Percentiles rank a stretch among this genome's conserved stretches.
Evolutionary conservation across 192 early-diverging fungal genomes (phyloP).

Genomic region (Backusella luteola): DNA sequence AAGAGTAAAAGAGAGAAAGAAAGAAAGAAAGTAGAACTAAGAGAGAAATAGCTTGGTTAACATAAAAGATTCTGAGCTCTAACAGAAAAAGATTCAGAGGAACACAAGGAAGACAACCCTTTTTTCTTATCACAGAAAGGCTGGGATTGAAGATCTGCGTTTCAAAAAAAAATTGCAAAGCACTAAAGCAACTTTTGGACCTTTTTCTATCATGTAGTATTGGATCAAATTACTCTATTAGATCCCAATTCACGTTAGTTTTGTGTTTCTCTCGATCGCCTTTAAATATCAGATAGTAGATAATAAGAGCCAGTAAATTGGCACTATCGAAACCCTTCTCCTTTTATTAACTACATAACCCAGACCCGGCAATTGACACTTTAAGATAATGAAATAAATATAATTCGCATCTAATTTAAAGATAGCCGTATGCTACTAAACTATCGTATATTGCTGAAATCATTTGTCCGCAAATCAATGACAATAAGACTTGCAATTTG

Average conservation of each 20-base stretch:
- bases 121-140: not conserved
- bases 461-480: not conserved
- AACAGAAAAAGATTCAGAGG: not conserved
- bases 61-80: not conserved
- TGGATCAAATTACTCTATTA: slow-evolving; percentile 14
- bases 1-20: not conserved
- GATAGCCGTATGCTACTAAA: slow-evolving; percentile 3
- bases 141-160: slow-evolving; percentile 6
- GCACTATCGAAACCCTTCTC: not conserved
- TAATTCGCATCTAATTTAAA: not conserved
- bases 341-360: not conserved
- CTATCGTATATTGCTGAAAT: not conserved
- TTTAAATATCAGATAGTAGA: not conserved
- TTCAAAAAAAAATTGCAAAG: not conserved
- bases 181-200: not conserved
- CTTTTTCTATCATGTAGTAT: not conserved
- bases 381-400: slow-evolving; percentile 1
- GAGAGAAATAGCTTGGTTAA: not conserved
- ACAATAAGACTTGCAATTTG: not conserved
- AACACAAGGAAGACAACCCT: not conserved
- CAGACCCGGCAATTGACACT: not conserved
- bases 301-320: not conserved
- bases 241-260: slow-evolving; percentile 11
- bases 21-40: not conserved
- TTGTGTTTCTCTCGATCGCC: not conserved